Conservation (phyloP, 768 basidiomycete genomes). For the Leucosporidium scottii region DNA sequence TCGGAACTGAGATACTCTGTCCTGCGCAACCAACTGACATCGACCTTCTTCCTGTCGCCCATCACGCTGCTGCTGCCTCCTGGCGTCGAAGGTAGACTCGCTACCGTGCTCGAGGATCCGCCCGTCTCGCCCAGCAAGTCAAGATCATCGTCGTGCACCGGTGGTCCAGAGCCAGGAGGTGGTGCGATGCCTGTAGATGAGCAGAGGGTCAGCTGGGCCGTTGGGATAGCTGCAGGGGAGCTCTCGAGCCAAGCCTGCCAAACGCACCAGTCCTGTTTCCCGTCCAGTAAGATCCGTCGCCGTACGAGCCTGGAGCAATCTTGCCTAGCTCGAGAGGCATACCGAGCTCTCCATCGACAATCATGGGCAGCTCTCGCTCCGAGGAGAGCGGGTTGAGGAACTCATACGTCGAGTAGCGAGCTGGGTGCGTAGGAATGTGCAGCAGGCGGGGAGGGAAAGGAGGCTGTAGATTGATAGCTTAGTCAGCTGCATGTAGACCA, state of each 20-base stretch:
- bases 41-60: slow-evolving; percentile 46
- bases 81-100: slow-evolving; percentile 43
- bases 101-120: slow-evolving; percentile 47
- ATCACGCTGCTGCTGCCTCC: slow-evolving; percentile 41
- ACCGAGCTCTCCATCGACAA: slow-evolving; percentile 91
- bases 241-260: slow-evolving; percentile 61
- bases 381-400: slow-evolving; percentile 73
- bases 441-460: slow-evolving; percentile 95
- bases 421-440: slow-evolving; percentile 80
- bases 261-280: slow-evolving; percentile 20
- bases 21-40: slow-evolving; percentile 86
- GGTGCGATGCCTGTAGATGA: slow-evolving; percentile 1
- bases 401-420: slow-evolving; percentile 77
- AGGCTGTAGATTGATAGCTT: slow-evolving; percentile 44
- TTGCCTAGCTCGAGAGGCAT: slow-evolving; percentile 87
- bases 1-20: slow-evolving; percentile 65
- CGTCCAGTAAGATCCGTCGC: slow-evolving; percentile 56
- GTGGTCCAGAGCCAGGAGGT: background rate
- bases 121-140: slow-evolving; percentile 59
- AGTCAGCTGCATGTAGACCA: background rate
- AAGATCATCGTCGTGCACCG: slow-evolving; percentile 36
- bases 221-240: slow-evolving; percentile 58
- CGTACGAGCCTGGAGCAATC: slow-evolving; percentile 77
- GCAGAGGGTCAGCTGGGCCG: slow-evolving; percentile 29
- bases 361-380: slow-evolving; percentile 82